Evolutionary conservation across 306 rosid genomes (phyloP), one percentile per base, ranked within the genome.

Genomic region (Herpetospermum pedunculosum): DNA sequence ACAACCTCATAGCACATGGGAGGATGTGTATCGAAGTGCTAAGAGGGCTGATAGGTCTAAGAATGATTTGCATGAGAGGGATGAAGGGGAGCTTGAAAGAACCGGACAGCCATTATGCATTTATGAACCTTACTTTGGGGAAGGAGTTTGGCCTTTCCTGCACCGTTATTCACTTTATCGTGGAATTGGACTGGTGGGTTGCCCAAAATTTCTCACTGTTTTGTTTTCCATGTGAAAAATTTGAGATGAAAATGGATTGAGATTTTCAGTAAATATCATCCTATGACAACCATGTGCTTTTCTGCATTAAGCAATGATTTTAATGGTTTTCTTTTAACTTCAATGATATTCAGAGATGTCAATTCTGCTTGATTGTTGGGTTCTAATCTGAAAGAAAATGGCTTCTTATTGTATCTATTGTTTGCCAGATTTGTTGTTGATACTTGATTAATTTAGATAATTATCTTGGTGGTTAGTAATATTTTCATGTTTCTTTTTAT

Each of bases 121-220:
- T 80, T 95, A 95, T 76, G 99, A 95, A 81, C 99, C 97, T 76
- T 95, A 92, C 82, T 79, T 74, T 40, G 99, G 99, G 49, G 93
- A 89, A 86, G 97, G 99, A 74, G 79, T 85, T 76, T 95, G 99
- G 99, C 88, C 96, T 64, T 95, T 95, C 83, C 90, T 95, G 75
- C 99, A 95, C 83, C 19, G 34, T 19, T 80, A 70, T 76, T 81
- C 97, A 72, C 93, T 95, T 72, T 92, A 95, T 76, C 96, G 96
- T 19, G 99, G 99, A 80, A 80, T 95, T 44, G 92, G 96, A 72
- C 73, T 95, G 90, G 99, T 95, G 78, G 81, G 95, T 83, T 85
- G 30, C 81, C 23, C 16, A 19, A 38, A 67, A 32, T 72, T 63
- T 38, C 29, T 38, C 53, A 12, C 30, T 47, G 28, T 48, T 54